phyloP scores from a whole-genome alignment of 768 basidiomycete genomes.

The Mycena pura region DNA sequence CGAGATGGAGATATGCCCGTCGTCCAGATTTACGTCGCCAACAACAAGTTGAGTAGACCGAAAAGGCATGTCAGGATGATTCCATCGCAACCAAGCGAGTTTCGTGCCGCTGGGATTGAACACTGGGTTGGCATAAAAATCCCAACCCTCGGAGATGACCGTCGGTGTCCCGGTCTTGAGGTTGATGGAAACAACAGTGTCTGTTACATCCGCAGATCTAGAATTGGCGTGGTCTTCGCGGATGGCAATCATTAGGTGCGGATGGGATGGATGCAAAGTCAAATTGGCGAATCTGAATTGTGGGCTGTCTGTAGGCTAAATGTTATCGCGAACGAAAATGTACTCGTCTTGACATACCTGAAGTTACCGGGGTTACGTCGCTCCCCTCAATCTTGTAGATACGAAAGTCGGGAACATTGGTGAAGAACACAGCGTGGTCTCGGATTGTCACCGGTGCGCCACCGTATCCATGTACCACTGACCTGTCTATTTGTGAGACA shows the following conservation, averaged over 20 bases:
- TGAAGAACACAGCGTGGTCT: background rate
- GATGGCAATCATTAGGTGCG: conserved; percentile 1
- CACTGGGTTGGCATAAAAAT: conserved; percentile 13
- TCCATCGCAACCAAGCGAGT: conserved; percentile 12
- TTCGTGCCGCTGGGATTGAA: conserved; percentile 9
- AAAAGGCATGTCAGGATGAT: conserved; percentile 13
- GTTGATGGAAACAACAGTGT: conserved; percentile 8
- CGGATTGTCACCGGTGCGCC: background rate
- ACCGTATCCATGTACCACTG: conserved; percentile 3
- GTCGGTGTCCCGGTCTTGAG: background rate
- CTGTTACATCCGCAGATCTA: background rate
- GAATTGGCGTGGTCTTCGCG: conserved; percentile 7
- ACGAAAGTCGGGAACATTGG: conserved; percentile 10
- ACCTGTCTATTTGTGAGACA: background rate
- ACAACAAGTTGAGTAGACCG: conserved; percentile 9
- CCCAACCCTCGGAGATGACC: background rate
- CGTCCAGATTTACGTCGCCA: background rate
- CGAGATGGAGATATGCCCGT: background rate
- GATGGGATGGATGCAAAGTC: background rate
- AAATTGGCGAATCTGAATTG: conserved; percentile 5
- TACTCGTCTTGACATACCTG: background rate
- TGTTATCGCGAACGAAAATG: background rate
- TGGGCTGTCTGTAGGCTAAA: background rate
- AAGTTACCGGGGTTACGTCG: background rate
- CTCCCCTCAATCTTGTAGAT: conserved; percentile 7